A percentile compares a stretch with the other conserved stretches of the same genome.
Conservation (phyloP, 2,329 filamentous ascomycete species). For the Didymella pomorum region DNA sequence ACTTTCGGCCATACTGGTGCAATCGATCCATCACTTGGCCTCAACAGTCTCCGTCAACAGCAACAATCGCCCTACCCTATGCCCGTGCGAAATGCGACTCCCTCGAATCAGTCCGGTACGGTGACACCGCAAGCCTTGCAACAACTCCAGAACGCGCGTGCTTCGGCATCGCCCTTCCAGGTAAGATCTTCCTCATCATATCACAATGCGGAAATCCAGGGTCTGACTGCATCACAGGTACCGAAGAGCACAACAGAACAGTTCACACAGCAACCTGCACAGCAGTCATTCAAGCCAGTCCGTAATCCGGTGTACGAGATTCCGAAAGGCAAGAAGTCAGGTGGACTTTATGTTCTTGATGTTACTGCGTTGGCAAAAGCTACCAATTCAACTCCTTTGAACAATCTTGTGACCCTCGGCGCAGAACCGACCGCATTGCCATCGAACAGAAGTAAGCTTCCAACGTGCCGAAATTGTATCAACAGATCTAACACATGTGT, state of each 20-base stretch:
- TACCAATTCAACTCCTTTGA: conserved; percentile 55
- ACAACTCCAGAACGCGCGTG: conserved; percentile 33
- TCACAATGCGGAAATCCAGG: not conserved
- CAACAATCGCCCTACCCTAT: conserved; percentile 45
- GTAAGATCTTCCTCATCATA: conserved; percentile 28
- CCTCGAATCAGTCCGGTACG: conserved; percentile 35
- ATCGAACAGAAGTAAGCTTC: conserved; percentile 55
- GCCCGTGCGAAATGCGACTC: conserved; percentile 33
- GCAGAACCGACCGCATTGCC: conserved; percentile 52
- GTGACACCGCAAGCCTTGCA: conserved; percentile 46
- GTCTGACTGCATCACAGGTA: conserved; percentile 34
- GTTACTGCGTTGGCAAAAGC: conserved; percentile 52
- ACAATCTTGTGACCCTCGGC: conserved; percentile 56
- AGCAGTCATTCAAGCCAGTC: conserved; percentile 31
- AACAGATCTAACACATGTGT: conserved; percentile 30
- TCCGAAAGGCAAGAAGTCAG: conserved; percentile 47
- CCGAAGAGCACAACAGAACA: conserved; percentile 39
- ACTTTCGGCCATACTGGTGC: conserved; percentile 38
- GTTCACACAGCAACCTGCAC: conserved; percentile 33
- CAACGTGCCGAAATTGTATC: conserved; percentile 5
- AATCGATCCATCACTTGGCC: conserved; percentile 40
- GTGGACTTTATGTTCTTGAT: conserved; percentile 54
- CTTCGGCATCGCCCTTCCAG: conserved; percentile 39
- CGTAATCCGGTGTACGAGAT: conserved; percentile 44
- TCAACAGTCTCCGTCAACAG: conserved; percentile 41